phyloP scores from a whole-genome alignment of 2,329 filamentous ascomycete species.

The Neofusicoccum sp. region DNA sequence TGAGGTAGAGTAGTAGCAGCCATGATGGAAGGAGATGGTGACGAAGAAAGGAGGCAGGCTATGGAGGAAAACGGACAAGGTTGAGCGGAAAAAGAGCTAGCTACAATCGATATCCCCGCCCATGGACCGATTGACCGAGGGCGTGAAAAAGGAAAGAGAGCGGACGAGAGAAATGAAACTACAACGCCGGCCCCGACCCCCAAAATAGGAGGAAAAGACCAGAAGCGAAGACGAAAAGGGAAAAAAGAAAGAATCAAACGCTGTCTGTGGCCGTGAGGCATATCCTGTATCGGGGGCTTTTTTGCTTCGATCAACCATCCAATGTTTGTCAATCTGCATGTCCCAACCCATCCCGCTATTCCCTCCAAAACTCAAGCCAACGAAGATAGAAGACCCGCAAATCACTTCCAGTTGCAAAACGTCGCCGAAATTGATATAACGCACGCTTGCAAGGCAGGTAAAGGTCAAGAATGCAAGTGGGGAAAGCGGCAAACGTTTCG shows the following conservation, averaged over 20 bases:
- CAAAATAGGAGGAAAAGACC: background rate
- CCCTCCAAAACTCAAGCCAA: no score
- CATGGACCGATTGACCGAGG: background rate
- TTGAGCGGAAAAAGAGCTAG: background rate
- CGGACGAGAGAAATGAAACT: no score
- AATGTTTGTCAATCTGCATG: background rate
- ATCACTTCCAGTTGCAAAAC: no score
- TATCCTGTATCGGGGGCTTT: background rate
- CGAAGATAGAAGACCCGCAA: no score
- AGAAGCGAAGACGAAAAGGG: background rate
- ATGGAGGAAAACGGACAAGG: background rate
- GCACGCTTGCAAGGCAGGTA: no score
- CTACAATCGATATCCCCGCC: background rate
- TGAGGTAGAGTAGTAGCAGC: no score
- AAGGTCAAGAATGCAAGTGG: no score
- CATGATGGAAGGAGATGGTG: background rate
- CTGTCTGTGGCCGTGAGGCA: conserved; percentile 4
- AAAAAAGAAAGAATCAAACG: background rate
- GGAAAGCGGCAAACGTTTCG: no score
- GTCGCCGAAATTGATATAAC: no score
- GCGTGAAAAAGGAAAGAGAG: background rate
- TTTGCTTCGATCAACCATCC: background rate
- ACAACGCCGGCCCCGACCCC: background rate
- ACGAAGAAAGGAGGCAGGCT: background rate
- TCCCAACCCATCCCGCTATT: no score